These are phyloP conservation scores for Hsuehochloa calcarea DNA, from an alignment of 176 grass and related monocot genomes.

Conservation along the genomic window DNA sequence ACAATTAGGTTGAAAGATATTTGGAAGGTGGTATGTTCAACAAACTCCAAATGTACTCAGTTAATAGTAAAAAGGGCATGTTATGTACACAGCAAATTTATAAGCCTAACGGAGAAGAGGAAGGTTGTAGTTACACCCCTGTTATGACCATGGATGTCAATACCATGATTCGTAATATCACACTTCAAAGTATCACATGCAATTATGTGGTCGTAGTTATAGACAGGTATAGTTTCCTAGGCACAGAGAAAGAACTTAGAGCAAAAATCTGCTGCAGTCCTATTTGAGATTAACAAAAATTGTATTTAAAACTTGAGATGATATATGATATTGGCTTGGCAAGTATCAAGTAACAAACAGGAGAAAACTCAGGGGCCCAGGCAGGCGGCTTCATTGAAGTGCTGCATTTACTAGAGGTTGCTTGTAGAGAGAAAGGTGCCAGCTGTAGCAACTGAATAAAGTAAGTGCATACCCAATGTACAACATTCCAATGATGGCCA, in stretches of 20 bases:
- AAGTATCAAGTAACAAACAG: constrained; percentile 6
- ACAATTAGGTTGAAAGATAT: not conserved
- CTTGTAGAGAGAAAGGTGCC: not conserved
- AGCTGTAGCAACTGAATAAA: constrained; percentile 13
- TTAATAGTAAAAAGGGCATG: not conserved
- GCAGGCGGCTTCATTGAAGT: not conserved
- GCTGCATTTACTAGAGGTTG: not conserved
- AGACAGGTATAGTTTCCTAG: not conserved
- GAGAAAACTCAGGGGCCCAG: not conserved
- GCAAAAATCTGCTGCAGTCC: not conserved
- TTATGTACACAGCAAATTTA: not conserved
- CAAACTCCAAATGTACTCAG: not conserved
- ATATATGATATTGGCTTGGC: not conserved
- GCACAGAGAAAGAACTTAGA: not conserved
- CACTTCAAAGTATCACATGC: not conserved
- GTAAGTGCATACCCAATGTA: constrained; percentile 72
- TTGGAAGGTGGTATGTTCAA: not conserved
- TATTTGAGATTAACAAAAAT: not conserved
- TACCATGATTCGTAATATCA: not conserved
- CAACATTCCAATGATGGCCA: constrained; percentile 89
- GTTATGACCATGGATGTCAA: not conserved
- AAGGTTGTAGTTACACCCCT: not conserved
- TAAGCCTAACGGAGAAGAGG: not conserved
- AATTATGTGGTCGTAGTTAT: not conserved
- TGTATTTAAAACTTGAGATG: not conserved